Evolutionary conservation across 441 rosid genomes (phyloP).

Genomic region (Breynia disticha): DNA sequence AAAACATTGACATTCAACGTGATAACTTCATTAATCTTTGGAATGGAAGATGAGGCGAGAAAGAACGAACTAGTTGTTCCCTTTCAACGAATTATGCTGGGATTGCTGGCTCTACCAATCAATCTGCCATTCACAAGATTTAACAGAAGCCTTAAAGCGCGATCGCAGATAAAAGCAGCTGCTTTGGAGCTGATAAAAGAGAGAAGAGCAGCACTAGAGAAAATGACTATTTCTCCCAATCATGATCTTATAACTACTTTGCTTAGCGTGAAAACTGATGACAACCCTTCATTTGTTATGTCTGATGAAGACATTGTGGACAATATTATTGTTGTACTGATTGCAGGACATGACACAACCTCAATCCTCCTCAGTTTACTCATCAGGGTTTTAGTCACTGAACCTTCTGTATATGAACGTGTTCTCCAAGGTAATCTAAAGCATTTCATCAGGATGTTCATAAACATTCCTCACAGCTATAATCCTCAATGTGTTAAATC

Average conservation of each 20-base stretch:
- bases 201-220: not conserved
- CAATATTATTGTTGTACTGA: constrained; percentile 7
- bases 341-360: constrained; percentile 25
- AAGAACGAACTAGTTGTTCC: constrained; percentile 10
- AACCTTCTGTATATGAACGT: constrained; percentile 9
- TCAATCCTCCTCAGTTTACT: constrained; percentile 15
- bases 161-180: not conserved
- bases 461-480: too few species aligned
- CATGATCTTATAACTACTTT: constrained; percentile 25
- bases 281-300: not conserved
- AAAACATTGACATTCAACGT: constrained; percentile 26
- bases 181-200: not conserved
- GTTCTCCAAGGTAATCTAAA: constrained; percentile 16
- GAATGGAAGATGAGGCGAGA: constrained; percentile 12
- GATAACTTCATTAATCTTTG: constrained; percentile 19
- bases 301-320: constrained; percentile 23
- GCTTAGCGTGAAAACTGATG: constrained; percentile 4
- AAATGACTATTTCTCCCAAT: constrained; percentile 1
- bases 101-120: constrained; percentile 6
- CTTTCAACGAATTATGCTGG: constrained; percentile 16
- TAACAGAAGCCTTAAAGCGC: not conserved
- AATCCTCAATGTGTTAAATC: too few species aligned
- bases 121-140: not conserved
- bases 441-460: too few species aligned
- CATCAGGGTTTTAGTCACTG: constrained; percentile 13